Conservation (phyloP, 1,284 basidiomycete species). For the Phenoliferia sp. region DNA sequence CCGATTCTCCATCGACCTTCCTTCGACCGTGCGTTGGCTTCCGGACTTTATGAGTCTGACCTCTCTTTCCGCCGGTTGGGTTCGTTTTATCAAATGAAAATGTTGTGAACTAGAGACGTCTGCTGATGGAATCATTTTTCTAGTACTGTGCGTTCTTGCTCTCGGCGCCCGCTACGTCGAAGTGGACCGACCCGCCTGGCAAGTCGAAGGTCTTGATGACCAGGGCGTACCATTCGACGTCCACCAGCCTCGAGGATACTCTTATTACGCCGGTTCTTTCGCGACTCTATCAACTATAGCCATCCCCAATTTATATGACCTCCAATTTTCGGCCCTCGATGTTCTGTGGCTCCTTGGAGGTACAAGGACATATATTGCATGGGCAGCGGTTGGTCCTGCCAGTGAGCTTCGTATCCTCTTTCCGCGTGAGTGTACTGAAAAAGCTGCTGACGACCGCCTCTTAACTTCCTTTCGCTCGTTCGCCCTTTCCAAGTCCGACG, state of each 20-base stretch:
- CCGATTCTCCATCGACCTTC: neutral
- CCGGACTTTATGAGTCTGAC: neutral
- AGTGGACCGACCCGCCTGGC: neutral
- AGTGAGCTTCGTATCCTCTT: neutral
- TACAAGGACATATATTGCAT: neutral
- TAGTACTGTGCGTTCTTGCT: neutral
- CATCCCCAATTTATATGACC: neutral
- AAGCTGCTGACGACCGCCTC: too few species aligned
- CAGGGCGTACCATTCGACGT: too few species aligned
- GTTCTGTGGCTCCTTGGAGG: neutral
- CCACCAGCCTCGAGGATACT: neutral
- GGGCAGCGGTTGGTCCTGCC: neutral
- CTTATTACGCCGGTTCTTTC: neutral
- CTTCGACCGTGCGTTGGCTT: neutral
- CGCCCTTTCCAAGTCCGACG: neutral
- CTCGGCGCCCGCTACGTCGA: neutral
- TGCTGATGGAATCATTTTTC: neutral
- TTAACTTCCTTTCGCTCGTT: neutral
- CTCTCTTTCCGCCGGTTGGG: neutral
- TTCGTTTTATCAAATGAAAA: neutral
- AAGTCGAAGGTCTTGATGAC: neutral
- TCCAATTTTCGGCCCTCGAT: neutral
- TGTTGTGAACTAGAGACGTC: too few species aligned
- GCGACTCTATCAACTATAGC: neutral
- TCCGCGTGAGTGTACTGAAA: too few species aligned